Evolutionary conservation across 2,329 filamentous ascomycete species (phyloP).

Genomic region (Orbilia javanica): DNA sequence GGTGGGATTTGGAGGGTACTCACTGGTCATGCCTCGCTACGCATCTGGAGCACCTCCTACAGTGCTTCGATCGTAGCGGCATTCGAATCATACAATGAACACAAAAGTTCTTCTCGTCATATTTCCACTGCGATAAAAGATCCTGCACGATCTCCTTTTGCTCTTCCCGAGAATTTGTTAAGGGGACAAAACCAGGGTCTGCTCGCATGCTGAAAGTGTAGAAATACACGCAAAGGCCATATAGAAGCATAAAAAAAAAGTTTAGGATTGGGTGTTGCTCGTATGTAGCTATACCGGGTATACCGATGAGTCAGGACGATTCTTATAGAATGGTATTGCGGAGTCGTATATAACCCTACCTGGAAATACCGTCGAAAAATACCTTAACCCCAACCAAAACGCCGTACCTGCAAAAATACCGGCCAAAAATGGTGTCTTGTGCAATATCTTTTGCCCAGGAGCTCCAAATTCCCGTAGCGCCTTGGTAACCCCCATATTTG

Average conservation of each 20-base stretch:
- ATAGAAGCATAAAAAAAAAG: constrained; percentile 76
- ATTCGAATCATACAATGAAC: constrained; percentile 93
- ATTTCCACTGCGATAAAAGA: constrained; percentile 85
- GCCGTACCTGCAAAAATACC: constrained; percentile 91
- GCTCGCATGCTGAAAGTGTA: constrained; percentile 86
- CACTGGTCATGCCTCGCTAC: constrained; percentile 97
- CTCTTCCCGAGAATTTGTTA: constrained; percentile 86
- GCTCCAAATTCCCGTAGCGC: constrained; percentile 81
- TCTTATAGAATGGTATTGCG: constrained; percentile 19
- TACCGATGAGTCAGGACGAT: neutral
- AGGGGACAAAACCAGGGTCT: constrained; percentile 93
- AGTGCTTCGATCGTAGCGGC: constrained; percentile 95
- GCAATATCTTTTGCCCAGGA: constrained; percentile 86
- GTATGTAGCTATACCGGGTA: constrained; percentile 71
- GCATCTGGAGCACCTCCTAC: constrained; percentile 88
- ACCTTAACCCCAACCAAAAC: constrained; percentile 83
- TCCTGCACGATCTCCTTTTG: constrained; percentile 91
- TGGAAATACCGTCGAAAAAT: constrained; percentile 79
- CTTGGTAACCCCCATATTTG: constrained; percentile 83
- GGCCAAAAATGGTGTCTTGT: constrained; percentile 92
- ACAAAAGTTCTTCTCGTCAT: constrained; percentile 94
- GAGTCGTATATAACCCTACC: constrained; percentile 67
- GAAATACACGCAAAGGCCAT: constrained; percentile 81
- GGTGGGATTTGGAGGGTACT: constrained; percentile 65
- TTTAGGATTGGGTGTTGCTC: constrained; percentile 79